A percentile compares a stretch with the other conserved stretches of the same genome.
Evolutionary conservation across 2,329 filamentous ascomycete genomes (phyloP).

Genomic region (Colletotrichum musicola): DNA sequence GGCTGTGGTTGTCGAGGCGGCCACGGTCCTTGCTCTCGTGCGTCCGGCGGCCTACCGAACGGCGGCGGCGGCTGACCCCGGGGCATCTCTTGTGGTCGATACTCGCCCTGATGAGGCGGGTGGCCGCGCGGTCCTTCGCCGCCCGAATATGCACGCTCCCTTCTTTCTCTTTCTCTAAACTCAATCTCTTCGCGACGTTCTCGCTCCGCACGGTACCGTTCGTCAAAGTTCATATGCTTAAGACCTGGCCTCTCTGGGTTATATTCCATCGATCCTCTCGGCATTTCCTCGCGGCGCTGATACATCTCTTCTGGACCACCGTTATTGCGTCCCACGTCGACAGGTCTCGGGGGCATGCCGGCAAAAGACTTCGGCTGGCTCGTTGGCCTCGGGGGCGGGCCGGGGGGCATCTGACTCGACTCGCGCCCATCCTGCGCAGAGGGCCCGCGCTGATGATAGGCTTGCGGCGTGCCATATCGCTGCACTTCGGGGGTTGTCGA

Average conservation of each 20-base stretch:
- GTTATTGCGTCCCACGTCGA: slow-evolving; percentile 59
- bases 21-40: slow-evolving; percentile 50
- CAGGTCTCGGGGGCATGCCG: slow-evolving; percentile 58
- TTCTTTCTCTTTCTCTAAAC: slow-evolving; percentile 56
- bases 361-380: slow-evolving; percentile 65
- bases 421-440: slow-evolving; percentile 63
- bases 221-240: slow-evolving; percentile 63
- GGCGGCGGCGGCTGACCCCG: slow-evolving; percentile 52
- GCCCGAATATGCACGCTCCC: slow-evolving; percentile 63
- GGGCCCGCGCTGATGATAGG: slow-evolving; percentile 63
- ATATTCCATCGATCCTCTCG: slow-evolving; percentile 58
- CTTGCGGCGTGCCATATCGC: slow-evolving; percentile 69
- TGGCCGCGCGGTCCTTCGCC: slow-evolving; percentile 60
- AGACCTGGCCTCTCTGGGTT: slow-evolving; percentile 63
- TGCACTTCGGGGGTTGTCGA: slow-evolving; percentile 70
- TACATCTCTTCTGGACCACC: slow-evolving; percentile 58
- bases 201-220: slow-evolving; percentile 64
- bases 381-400: slow-evolving; percentile 60
- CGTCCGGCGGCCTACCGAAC: slow-evolving; percentile 59
- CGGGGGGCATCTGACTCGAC: slow-evolving; percentile 47
- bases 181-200: slow-evolving; percentile 61
- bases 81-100: slow-evolving; percentile 54
- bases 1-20: slow-evolving; percentile 50
- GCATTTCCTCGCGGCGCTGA: slow-evolving; percentile 62
- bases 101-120: slow-evolving; percentile 59